These are phyloP conservation scores for Begonia fuchsioides DNA, from an alignment of 306 rosid species.

Conservation along the genomic window DNA sequence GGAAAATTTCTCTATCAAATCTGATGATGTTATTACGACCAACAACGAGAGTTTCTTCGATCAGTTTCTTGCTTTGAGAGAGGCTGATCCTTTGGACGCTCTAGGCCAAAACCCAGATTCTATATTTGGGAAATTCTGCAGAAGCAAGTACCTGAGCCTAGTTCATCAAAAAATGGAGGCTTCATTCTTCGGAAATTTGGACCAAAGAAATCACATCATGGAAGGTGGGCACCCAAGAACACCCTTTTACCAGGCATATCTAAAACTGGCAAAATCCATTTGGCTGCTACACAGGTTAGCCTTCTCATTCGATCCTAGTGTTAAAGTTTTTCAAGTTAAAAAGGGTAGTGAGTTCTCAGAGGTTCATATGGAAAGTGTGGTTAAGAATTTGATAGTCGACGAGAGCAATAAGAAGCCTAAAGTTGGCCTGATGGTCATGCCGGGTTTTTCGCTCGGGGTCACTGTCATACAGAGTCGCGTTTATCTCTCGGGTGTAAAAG, in stretches of 20 bases:
- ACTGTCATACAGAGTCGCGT: slow-evolving; percentile 89
- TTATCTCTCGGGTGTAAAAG: slow-evolving; percentile 88
- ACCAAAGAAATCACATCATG: slow-evolving; percentile 66
- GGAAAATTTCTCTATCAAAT: slow-evolving; percentile 53
- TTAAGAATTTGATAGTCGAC: slow-evolving; percentile 66
- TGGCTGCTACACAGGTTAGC: slow-evolving; percentile 96
- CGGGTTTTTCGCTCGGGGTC: slow-evolving; percentile 81
- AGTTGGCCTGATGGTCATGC: slow-evolving; percentile 97
- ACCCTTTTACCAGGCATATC: slow-evolving; percentile 88
- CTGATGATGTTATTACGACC: slow-evolving; percentile 44
- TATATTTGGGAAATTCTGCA: slow-evolving; percentile 74
- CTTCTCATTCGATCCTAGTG: slow-evolving; percentile 64
- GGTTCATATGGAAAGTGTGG: slow-evolving; percentile 85
- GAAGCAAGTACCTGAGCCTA: slow-evolving; percentile 75
- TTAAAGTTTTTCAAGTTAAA: slow-evolving; percentile 85
- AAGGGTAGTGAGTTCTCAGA: slow-evolving; percentile 85
- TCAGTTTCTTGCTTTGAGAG: slow-evolving; percentile 75
- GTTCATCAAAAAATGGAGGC: slow-evolving; percentile 98
- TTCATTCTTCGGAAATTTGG: slow-evolving; percentile 86
- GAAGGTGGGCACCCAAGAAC: slow-evolving; percentile 99
- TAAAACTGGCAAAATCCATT: slow-evolving; percentile 73
- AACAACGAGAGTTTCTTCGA: slow-evolving; percentile 66
- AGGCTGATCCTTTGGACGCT: slow-evolving; percentile 84
- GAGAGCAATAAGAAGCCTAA: slow-evolving; percentile 54
- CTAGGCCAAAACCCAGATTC: slow-evolving; percentile 95